phyloP scores from a whole-genome alignment of 805 yeast genomes.

The Myxozyma vanderwaltii region DNA sequence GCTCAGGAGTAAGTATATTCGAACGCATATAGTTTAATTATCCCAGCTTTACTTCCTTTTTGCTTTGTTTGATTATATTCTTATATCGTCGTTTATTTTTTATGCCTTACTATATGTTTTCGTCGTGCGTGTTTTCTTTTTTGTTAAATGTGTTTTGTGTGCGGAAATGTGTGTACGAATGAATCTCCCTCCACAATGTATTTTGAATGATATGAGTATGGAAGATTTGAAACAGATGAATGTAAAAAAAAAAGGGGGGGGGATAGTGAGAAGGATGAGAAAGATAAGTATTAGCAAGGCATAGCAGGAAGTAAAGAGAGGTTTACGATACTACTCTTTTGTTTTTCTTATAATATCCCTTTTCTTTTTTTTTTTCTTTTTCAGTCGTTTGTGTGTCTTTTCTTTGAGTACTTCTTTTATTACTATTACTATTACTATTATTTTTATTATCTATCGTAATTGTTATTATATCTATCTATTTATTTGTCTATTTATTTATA shows the following conservation, averaged over 20 bases:
- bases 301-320: too few species aligned
- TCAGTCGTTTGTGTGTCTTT: too few species aligned
- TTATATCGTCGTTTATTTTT: background rate
- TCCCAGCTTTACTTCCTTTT: background rate
- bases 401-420: too few species aligned
- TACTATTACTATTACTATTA: too few species aligned
- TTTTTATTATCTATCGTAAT: too few species aligned
- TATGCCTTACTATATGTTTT: background rate
- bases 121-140: background rate
- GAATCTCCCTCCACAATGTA: too few species aligned
- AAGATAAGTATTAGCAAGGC: background rate
- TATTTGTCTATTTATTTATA: conserved; percentile 3
- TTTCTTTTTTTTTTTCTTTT: too few species aligned
- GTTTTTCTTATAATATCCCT: too few species aligned
- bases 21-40: background rate
- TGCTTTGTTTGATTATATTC: background rate
- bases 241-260: background rate
- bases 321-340: too few species aligned
- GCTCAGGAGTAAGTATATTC: conserved; percentile 2
- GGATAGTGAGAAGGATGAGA: too few species aligned
- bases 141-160: too few species aligned
- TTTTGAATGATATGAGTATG: too few species aligned
- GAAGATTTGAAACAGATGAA: background rate
- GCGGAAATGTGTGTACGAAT: background rate
- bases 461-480: background rate